Evolutionary conservation across 2,329 filamentous ascomycete species (phyloP), one percentile per base, ranked within the genome.

Genomic region (Verticillium isaacii): DNA sequence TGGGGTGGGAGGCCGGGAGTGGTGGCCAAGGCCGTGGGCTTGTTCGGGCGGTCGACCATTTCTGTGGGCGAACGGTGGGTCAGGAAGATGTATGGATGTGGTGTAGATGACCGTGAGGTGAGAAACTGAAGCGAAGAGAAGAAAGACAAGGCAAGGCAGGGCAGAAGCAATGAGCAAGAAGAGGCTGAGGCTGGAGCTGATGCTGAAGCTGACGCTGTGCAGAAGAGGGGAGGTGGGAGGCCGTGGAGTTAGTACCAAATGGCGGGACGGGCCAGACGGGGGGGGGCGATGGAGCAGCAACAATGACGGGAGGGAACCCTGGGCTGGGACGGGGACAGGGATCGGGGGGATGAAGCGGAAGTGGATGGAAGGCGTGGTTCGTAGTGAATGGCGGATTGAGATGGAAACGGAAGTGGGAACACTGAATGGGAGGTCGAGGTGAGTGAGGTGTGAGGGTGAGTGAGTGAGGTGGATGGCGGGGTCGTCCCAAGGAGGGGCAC

Each of bases 21-120:
- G 65, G 91, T 82, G 60, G 91, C 86, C 70, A 94, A 86, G 45
- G 91, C 89, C 60, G 87, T 82, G 62, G 92, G 92, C 74, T 92
- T 95, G 78, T 96, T 92, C 68, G 88, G 86, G 74, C 93, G 89
- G 73, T 96, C 92, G 78, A 96, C 90, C 85, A 90, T 90, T 62
- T 55, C 64, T 15, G 55, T 56, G 58, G 54, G 54, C 36, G 19
- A n/a, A 17, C 3, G 23, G n/a, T 23, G 39, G 39, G n/a, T 45
- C 39, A 41, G 32, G 39, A 56, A n/a, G 52, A 15, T 6, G 29
- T 29, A 29, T 29, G 29, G 29, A 29, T 29, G 29, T 29, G 5
- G 4, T 29, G 29, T 29, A 25, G 57, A 25, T 41, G 32, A 36
- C 32, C 25, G 56, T 32, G 39, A 39, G 25, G 6, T 23, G 37